phyloP scores from a whole-genome alignment of 2,329 filamentous ascomycete species.

The Colletotrichum sidae region DNA sequence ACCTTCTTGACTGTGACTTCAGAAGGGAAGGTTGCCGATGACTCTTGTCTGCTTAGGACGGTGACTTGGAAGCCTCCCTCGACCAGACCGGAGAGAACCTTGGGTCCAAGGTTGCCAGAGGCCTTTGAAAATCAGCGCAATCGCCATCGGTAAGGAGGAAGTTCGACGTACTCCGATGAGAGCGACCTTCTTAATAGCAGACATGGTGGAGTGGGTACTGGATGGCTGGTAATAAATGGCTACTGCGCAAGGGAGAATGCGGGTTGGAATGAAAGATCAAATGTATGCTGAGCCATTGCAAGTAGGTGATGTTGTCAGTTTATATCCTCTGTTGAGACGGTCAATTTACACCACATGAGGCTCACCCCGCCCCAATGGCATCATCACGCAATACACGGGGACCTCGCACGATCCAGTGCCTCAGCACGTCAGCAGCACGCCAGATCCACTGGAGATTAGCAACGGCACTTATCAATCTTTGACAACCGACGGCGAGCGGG shows the following conservation, averaged over 20 bases:
- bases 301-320: neutral
- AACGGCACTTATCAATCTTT: constrained; percentile 1
- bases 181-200: constrained; percentile 47
- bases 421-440: constrained; percentile 3
- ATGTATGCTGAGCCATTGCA: too few species aligned
- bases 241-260: neutral
- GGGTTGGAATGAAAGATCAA: too few species aligned
- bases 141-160: neutral
- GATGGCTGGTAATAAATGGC: too few species aligned
- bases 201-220: constrained; percentile 31
- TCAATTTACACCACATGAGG: neutral
- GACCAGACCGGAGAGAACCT: constrained; percentile 46
- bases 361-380: constrained; percentile 13
- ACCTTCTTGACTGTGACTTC: constrained; percentile 57
- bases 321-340: constrained; percentile 8
- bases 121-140: constrained; percentile 41
- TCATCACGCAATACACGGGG: constrained; percentile 27
- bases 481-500: constrained; percentile 5
- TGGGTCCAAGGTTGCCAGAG: constrained; percentile 47
- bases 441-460: constrained; percentile 8
- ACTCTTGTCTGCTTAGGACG: constrained; percentile 60
- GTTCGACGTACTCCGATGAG: constrained; percentile 48
- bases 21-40: constrained; percentile 48
- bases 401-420: constrained; percentile 16
- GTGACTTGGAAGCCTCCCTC: constrained; percentile 59